A percentile compares a stretch with the other conserved stretches of the same genome.
phyloP scores from a whole-genome alignment of 306 rosid species.

The Cucumis sativus region DNA sequence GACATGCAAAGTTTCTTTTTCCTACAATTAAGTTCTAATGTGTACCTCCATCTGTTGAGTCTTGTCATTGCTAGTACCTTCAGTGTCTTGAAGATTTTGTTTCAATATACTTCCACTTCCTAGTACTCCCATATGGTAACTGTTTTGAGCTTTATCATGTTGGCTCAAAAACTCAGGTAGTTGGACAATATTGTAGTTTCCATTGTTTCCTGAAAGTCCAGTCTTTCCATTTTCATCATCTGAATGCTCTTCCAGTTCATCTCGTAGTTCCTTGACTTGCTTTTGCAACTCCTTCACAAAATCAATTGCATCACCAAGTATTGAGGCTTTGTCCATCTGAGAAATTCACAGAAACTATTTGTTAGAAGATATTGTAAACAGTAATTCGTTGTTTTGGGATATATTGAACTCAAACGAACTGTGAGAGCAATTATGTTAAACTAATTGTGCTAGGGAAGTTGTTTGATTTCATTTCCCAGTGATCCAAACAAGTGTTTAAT shows the following conservation, averaged over 20 bases:
- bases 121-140: slow-evolving; percentile 28
- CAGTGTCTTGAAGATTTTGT: slow-evolving; percentile 35
- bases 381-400: not conserved
- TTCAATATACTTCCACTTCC: slow-evolving; percentile 28
- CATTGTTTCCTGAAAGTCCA: slow-evolving; percentile 15
- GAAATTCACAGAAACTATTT: not conserved
- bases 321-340: slow-evolving; percentile 69
- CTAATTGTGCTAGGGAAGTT: not conserved
- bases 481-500: not conserved
- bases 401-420: not conserved
- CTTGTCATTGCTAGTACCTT: slow-evolving; percentile 28
- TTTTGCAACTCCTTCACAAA: slow-evolving; percentile 53
- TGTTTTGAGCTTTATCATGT: slow-evolving; percentile 15
- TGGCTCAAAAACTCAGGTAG: slow-evolving; percentile 19
- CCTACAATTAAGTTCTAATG: not conserved
- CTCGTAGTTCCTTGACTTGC: slow-evolving; percentile 71
- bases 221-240: slow-evolving; percentile 33
- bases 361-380: slow-evolving; percentile 4
- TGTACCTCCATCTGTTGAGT: slow-evolving; percentile 80
- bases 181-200: slow-evolving; percentile 21
- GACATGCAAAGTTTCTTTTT: too few relatives aligned
- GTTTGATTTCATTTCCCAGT: not conserved
- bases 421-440: not conserved
- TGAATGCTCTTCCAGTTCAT: slow-evolving; percentile 73
- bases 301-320: slow-evolving; percentile 87